Evolutionary conservation across 2,329 filamentous ascomycete genomes (phyloP), one percentile per base, ranked within the genome.

Genomic region (Clonostachys byssicola): DNA sequence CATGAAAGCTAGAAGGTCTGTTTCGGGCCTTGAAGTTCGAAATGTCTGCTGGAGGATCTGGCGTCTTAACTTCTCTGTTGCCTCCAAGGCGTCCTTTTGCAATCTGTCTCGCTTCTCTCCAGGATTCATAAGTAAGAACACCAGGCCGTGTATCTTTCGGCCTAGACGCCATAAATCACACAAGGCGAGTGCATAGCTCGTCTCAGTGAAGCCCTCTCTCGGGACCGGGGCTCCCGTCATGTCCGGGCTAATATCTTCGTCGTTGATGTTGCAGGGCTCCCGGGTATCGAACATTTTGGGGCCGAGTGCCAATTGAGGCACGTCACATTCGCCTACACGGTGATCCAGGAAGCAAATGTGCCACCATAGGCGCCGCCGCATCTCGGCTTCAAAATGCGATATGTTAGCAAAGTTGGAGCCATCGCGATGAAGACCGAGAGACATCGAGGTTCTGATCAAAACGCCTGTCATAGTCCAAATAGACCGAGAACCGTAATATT

Each of bases 381-480:
- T 80, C 56, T 87, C 81, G 8, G 77, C 70, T 42, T 86, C 78
- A 47, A 83, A 86, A 0, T 79, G 76, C 0, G 72, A 72, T 2
- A 86, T 55, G 12, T 77, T 72, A 2, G 56, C 66, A 56, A 75
- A 75, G 44, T 72, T 63, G 4, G 67, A 68, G 14, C 77, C 77
- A 40, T 87, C 83, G 14, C 77, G 70, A 47, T 83, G 78, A 34
- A 82, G 64, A 1, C 78, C 77, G 20, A 82, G 64, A 12, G 73
- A 71, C 34, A 78, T 73, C 13, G 69, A 74, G 56, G 81, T 77
- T 6, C 77, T 67, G n/a, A 82, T 75, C 14, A 78, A 74, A 2
- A 86, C 69, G 0, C 82, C 83, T 0, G 80, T 83, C 52, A 88
- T 67, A 35, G 81, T 80, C 81, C 83, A 87, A 5, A 80, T 72